phyloP scores from a whole-genome alignment of 1,284 basidiomycete species.

The Mixia osmundae region DNA sequence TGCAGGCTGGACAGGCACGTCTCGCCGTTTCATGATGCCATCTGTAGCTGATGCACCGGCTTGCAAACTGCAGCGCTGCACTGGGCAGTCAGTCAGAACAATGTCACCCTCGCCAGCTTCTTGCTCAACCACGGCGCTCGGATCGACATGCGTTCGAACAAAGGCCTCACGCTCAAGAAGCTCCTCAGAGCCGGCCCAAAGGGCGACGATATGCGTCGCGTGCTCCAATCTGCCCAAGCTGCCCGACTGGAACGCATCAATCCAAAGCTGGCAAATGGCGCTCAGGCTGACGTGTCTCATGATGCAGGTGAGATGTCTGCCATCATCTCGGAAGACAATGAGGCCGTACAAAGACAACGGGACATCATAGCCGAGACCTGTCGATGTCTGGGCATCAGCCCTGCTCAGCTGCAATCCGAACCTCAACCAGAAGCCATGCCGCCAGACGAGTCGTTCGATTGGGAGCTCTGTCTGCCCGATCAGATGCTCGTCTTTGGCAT shows the following conservation, averaged over 20 bases:
- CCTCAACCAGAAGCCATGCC: neutral
- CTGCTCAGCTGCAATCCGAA: neutral
- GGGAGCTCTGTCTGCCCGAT: slow-evolving; percentile 13
- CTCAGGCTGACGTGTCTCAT: neutral
- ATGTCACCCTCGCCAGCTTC: slow-evolving; percentile 60
- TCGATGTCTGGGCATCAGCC: neutral
- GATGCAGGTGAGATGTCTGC: neutral
- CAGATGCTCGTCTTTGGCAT: slow-evolving; percentile 75
- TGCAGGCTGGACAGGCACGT: slow-evolving; percentile 31
- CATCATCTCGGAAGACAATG: neutral
- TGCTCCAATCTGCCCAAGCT: slow-evolving; percentile 34
- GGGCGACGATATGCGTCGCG: slow-evolving; percentile 4
- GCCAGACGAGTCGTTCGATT: slow-evolving; percentile 9
- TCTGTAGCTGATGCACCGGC: slow-evolving; percentile 3
- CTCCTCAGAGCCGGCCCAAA: slow-evolving; percentile 9
- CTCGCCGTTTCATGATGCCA: slow-evolving; percentile 3
- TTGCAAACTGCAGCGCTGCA: no score
- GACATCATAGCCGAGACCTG: neutral
- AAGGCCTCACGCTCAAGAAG: slow-evolving; percentile 35
- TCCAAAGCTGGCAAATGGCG: neutral
- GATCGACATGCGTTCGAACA: slow-evolving; percentile 43
- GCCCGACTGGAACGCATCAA: slow-evolving; percentile 23
- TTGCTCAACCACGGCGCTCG: slow-evolving; percentile 78
- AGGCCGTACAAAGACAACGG: neutral
- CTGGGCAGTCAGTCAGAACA: slow-evolving; percentile 2